Conservation (phyloP, 441 rosid genomes). For the Adansonia madagascariensis region DNA sequence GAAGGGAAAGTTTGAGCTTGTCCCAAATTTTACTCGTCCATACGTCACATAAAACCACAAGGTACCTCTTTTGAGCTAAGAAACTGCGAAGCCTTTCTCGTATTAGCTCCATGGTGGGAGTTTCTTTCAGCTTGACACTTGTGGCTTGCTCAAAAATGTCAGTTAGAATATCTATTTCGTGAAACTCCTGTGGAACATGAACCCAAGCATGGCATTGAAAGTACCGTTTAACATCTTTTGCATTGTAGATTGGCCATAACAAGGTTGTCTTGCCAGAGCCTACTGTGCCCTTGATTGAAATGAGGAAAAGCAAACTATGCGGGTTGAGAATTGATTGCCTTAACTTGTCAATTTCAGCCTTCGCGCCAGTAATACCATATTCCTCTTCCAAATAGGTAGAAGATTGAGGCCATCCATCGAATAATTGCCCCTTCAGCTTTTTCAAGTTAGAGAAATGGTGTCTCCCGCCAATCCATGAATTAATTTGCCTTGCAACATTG, state of each 20-base stretch:
- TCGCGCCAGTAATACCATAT: slow-evolving; percentile 4
- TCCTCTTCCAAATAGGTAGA: slow-evolving; percentile 21
- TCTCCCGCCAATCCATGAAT: neutral
- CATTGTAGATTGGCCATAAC: slow-evolving; percentile 31
- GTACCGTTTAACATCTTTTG: slow-evolving; percentile 3
- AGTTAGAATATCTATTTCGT: slow-evolving; percentile 26
- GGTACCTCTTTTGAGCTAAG: slow-evolving; percentile 25
- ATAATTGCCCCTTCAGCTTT: neutral
- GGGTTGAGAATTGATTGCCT: slow-evolving; percentile 1
- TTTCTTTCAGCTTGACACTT: neutral
- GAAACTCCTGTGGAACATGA: slow-evolving; percentile 26
- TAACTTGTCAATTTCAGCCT: neutral
- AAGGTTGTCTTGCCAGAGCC: slow-evolving; percentile 40
- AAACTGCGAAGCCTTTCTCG: neutral
- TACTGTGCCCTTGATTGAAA: neutral
- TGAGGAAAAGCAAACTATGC: slow-evolving; percentile 2
- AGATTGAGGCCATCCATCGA: slow-evolving; percentile 22
- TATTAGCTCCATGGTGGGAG: neutral
- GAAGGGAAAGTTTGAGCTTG: neutral
- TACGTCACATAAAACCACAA: slow-evolving; percentile 30
- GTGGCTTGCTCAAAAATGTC: slow-evolving; percentile 33
- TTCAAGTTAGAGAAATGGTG: neutral
- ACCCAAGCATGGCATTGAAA: slow-evolving; percentile 39
- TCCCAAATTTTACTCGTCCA: slow-evolving; percentile 17
- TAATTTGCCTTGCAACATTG: slow-evolving; percentile 11